phyloP scores from a whole-genome alignment of 805 yeast genomes.

The Tetrapisispora pingtungensis region DNA sequence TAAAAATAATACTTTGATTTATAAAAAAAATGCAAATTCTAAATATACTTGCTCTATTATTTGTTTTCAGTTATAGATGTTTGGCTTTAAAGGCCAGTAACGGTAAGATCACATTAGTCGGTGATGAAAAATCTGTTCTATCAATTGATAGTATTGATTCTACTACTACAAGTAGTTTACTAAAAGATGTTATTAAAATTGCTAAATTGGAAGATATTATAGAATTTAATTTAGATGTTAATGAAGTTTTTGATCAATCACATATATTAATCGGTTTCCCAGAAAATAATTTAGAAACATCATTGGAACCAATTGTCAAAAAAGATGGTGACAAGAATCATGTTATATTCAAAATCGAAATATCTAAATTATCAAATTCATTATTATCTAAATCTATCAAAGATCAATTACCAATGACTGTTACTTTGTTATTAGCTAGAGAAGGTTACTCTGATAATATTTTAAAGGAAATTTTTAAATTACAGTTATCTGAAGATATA shows the following conservation, averaged over 20 bases:
- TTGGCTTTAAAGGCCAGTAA: neutral
- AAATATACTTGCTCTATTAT: slow-evolving; percentile 2
- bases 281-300: slow-evolving; percentile 16
- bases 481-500: slow-evolving; percentile 5
- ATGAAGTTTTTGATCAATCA: slow-evolving; percentile 11
- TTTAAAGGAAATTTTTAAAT: slow-evolving; percentile 13
- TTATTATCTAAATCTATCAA: slow-evolving; percentile 15
- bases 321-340: slow-evolving; percentile 10
- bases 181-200: slow-evolving; percentile 7
- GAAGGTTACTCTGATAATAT: slow-evolving; percentile 9
- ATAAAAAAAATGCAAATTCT: slow-evolving; percentile 9
- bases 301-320: slow-evolving; percentile 13
- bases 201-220: slow-evolving; percentile 10
- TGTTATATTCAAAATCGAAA: slow-evolving; percentile 4
- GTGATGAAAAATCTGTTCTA: neutral
- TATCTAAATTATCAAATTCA: slow-evolving; percentile 14
- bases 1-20: too few species aligned
- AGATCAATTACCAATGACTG: slow-evolving; percentile 11
- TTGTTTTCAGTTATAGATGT: neutral
- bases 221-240: slow-evolving; percentile 15
- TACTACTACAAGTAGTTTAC: slow-evolving; percentile 1
- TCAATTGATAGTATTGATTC: slow-evolving; percentile 7
- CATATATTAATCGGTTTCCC: slow-evolving; percentile 21
- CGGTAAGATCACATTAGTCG: slow-evolving; percentile 4
- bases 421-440: slow-evolving; percentile 16